A percentile compares a stretch with the other conserved stretches of the same genome.
Evolutionary conservation across 2,329 filamentous ascomycete genomes (phyloP).

Genomic region (Aspergillus cejpii): DNA sequence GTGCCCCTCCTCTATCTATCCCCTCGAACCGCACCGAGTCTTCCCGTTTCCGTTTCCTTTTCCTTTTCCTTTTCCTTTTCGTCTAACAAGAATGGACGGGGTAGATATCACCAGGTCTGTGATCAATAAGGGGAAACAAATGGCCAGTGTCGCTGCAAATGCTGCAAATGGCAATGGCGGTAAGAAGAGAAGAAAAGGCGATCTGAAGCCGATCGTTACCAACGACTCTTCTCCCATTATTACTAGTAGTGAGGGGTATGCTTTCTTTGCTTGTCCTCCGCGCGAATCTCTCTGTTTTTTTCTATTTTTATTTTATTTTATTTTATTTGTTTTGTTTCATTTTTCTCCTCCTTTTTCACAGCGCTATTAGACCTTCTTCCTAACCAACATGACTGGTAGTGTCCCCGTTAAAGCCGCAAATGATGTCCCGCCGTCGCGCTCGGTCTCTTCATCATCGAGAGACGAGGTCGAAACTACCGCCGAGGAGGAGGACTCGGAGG

Average conservation of each 20-base stretch:
- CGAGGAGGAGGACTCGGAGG: conserved; percentile 97
- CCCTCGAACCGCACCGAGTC: conserved; percentile 9
- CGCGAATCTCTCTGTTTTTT: neutral
- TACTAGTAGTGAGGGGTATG: conserved; percentile 44
- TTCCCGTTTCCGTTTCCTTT: conserved; percentile 9
- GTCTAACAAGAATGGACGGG: conserved; percentile 61
- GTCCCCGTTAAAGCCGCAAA: conserved; percentile 30
- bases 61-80: too few species aligned
- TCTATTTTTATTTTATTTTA: neutral
- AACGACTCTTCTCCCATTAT: conserved; percentile 46
- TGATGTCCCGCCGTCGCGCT: conserved; percentile 58
- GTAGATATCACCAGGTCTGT: conserved; percentile 58
- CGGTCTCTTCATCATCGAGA: conserved; percentile 68
- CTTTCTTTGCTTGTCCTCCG: conserved; percentile 6
- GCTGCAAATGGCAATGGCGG: conserved; percentile 51
- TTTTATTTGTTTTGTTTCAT: conserved; percentile 9
- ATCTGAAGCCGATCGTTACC: conserved; percentile 61
- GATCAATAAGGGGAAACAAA: conserved; percentile 60
- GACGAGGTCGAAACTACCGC: conserved; percentile 89
- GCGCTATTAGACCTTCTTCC: neutral
- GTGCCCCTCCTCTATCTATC: neutral
- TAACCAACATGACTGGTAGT: conserved; percentile 15
- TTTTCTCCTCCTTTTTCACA: conserved; percentile 2
- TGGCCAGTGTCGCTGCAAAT: conserved; percentile 45
- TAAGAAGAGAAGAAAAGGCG: conserved; percentile 61